Evolutionary conservation across 2,329 filamentous ascomycete species (phyloP), one percentile per base, ranked within the genome.

Genomic region (Aspergillus sp.): DNA sequence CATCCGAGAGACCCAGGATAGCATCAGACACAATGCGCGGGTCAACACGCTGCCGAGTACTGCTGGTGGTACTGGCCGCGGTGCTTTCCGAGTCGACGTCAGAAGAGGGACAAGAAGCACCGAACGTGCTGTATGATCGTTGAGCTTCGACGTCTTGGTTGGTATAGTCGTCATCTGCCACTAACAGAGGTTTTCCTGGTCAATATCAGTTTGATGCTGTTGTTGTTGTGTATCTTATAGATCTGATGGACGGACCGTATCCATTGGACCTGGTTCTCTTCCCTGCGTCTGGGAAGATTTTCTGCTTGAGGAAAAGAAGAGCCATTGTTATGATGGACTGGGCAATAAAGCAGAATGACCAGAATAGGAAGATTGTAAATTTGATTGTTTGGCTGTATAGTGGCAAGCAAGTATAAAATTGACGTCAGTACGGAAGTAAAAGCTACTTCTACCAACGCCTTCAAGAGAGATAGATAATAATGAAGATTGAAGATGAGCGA

Each of bases 1-100:
- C 86, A 59, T 90, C 86, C 1, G 86, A 83, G 53, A 90, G 81
- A 31, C 86, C 86, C 48, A 90, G 81, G 48, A 86, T 88, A 47
- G 82, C 74, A 64, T 88, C 74, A 4, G 73, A 73, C 36, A 77
- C 64, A 37, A 73, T 68, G 13, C 72, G 66, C 6, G 69, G 64
- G 49, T 69, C 67, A 45, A 70, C 59, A 27, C 65, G 62, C 10
- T 57, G 54, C 11, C 66, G 61, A 2, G 56, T 42, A 26, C 53
- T 58, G 44, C 46, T 54, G 43, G 42, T 50, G 38, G 53, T 56
- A 19, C n/a, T 43, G n/a, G 28, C 37, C 2, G 44, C 11, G 27
- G 49, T 50, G 30, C 43, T 49, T 30, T 50, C 52, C 10, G 52
- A 50, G 6, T 56, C 58, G 26, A 57, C 56, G 11, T 54, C 41